Conservation (phyloP, 2,329 filamentous ascomycete genomes). For the Exophiala calicioides region DNA sequence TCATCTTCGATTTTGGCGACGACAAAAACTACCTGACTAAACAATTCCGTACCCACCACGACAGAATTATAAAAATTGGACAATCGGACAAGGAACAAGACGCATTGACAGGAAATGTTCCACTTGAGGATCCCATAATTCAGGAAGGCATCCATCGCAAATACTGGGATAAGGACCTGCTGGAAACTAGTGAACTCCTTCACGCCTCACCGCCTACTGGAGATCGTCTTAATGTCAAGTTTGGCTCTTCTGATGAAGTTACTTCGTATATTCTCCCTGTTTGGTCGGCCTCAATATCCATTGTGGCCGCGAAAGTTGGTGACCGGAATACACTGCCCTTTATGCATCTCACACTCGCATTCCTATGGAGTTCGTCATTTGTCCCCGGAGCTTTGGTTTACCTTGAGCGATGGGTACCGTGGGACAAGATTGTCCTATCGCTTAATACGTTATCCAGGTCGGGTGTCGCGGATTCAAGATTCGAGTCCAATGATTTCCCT, state of each 20-base stretch:
- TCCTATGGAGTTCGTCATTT: constrained; percentile 49
- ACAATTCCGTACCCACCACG: constrained; percentile 29
- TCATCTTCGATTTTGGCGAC: constrained; percentile 57
- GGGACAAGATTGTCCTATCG: constrained; percentile 52
- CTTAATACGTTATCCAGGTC: constrained; percentile 55
- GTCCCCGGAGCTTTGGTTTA: constrained; percentile 41
- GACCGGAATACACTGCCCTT: constrained; percentile 57
- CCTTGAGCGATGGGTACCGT: constrained; percentile 51
- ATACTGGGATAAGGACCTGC: constrained; percentile 24
- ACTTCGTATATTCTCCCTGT: constrained; percentile 39
- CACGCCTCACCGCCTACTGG: constrained; percentile 13
- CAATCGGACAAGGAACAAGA: constrained; percentile 9
- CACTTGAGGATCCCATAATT: constrained; percentile 13
- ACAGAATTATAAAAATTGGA: constrained; percentile 15
- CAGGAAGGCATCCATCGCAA: constrained; percentile 25
- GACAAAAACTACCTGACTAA: constrained; percentile 38
- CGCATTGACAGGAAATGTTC: neutral
- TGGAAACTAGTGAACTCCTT: constrained; percentile 7
- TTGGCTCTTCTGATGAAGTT: constrained; percentile 31
- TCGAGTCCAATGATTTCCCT: constrained; percentile 46
- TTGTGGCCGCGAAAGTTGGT: constrained; percentile 49
- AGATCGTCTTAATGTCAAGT: constrained; percentile 28
- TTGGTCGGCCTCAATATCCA: constrained; percentile 47
- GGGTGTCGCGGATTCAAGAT: constrained; percentile 38
- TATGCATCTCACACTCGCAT: constrained; percentile 57